phyloP scores from a whole-genome alignment of 768 basidiomycete genomes.

The Lactifluus echinatus region DNA sequence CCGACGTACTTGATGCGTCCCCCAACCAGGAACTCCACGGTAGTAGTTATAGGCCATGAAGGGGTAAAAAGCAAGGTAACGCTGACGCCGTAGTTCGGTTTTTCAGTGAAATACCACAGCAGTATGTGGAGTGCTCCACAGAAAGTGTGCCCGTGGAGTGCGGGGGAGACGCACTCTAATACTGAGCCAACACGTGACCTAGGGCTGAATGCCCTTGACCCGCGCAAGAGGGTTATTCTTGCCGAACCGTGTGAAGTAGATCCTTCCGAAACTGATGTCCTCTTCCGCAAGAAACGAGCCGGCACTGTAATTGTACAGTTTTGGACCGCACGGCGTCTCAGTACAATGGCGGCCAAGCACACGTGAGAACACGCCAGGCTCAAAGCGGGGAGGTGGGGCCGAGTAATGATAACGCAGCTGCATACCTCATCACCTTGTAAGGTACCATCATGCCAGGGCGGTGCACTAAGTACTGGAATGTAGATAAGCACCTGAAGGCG shows the following conservation, averaged over 20 bases:
- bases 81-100: background rate
- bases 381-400: background rate
- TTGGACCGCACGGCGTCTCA: no score
- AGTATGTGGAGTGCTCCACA: background rate
- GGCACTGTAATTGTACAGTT: no score
- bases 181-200: background rate
- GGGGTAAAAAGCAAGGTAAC: constrained; percentile 10
- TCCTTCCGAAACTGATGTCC: background rate
- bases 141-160: no score
- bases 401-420: background rate
- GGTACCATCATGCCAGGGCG: background rate
- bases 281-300: background rate
- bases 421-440: background rate
- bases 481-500: no score
- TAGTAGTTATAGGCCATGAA: constrained; percentile 42
- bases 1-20: constrained; percentile 33
- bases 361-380: background rate
- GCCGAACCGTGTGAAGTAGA: background rate
- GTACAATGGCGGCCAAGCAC: background rate
- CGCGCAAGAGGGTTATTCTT: background rate
- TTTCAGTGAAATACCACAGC: background rate
- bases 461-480: no score
- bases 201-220: background rate
- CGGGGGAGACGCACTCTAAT: background rate
- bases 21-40: constrained; percentile 39